Evolutionary conservation across 106 monocot species (phyloP), one percentile per base, ranked within the genome.

Genomic region (Platanthera zijinensis): DNA sequence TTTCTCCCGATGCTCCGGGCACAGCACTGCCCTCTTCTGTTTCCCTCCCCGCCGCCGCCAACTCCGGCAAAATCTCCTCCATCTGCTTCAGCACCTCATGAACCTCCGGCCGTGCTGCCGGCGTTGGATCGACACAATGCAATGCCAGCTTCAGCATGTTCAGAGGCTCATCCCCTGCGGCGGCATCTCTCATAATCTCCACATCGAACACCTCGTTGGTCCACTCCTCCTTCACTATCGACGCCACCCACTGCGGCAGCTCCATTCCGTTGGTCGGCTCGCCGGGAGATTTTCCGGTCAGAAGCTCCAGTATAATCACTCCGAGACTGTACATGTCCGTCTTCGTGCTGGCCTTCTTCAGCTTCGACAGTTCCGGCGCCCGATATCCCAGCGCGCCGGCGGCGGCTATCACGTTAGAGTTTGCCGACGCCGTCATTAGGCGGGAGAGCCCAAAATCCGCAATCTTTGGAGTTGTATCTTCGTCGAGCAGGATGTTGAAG

Each of bases 241-340:
- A 90, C 28, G 90, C 87, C 73, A 90, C 90, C 90, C 87, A 87
- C 64, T 82, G 85, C 25, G 87, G 87, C 79, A 90, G 68, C 64
- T 87, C 87, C 52, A 85, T 28, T 10, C 87, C 85, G 19, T 85
- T 82, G 73, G 57, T 82, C 39, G 78, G 59, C 48, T 90, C 90
- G 6, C 79, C 80, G 2, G 85, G 85, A 11, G 87, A 86, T 57
- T 90, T 90, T 19, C 90, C 90, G 0, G 90, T 90, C 47, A 90
- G 70, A 0, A 90, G 85, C 81, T 90, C 87, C 8, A 90, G 87
- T 10, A 90, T 77, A 11, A 90, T 74, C 56, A 90, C 80, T 6
- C 90, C 90, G 8, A 90, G 83, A 71, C 90, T 90, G 62, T 87
- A 90, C 6, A 90, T 81, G 51, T 90, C 90, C 7, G 90, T 87